phyloP scores from a whole-genome alignment of 192 early-diverging fungal genomes.

The Coemansia sp. region DNA sequence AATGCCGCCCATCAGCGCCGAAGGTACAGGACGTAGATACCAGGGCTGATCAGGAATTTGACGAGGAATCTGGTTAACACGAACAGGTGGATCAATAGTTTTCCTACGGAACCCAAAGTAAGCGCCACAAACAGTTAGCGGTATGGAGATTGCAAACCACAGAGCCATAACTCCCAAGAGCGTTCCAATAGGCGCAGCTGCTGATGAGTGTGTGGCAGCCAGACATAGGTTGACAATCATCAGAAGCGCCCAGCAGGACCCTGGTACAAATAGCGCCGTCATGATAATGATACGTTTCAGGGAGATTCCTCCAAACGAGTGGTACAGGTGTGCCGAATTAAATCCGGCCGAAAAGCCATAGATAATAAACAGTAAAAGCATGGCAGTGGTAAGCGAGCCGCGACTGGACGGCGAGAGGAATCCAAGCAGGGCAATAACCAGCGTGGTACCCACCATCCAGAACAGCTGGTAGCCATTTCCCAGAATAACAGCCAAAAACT shows the following conservation, averaged over 20 bases:
- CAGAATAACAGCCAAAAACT: slow-evolving; percentile 74
- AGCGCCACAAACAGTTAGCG: slow-evolving; percentile 78
- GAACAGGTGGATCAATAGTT: slow-evolving; percentile 72
- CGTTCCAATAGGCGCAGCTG: slow-evolving; percentile 85
- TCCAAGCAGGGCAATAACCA: slow-evolving; percentile 90
- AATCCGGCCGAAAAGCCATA: slow-evolving; percentile 89
- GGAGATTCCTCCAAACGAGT: slow-evolving; percentile 88
- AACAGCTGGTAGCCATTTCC: slow-evolving; percentile 84
- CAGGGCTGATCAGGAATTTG: slow-evolving; percentile 87
- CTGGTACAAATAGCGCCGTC: slow-evolving; percentile 79
- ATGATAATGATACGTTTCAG: slow-evolving; percentile 82
- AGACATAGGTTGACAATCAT: slow-evolving; percentile 83
- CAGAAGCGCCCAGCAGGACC: slow-evolving; percentile 59
- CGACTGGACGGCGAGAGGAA: slow-evolving; percentile 90
- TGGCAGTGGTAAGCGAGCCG: slow-evolving; percentile 89
- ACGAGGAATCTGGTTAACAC: slow-evolving; percentile 91
- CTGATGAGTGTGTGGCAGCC: slow-evolving; percentile 75
- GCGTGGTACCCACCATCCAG: slow-evolving; percentile 68
- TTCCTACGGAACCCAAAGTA: slow-evolving; percentile 66
- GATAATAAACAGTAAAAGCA: slow-evolving; percentile 88
- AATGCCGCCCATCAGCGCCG: slow-evolving; percentile 78
- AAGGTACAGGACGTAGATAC: slow-evolving; percentile 70
- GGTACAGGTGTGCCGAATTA: slow-evolving; percentile 84
- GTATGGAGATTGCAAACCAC: slow-evolving; percentile 83
- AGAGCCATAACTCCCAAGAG: slow-evolving; percentile 77